These are phyloP conservation scores for Hypoxylon sp. DNA, from an alignment of 2,329 filamentous ascomycete genomes.

Conservation along the genomic window DNA sequence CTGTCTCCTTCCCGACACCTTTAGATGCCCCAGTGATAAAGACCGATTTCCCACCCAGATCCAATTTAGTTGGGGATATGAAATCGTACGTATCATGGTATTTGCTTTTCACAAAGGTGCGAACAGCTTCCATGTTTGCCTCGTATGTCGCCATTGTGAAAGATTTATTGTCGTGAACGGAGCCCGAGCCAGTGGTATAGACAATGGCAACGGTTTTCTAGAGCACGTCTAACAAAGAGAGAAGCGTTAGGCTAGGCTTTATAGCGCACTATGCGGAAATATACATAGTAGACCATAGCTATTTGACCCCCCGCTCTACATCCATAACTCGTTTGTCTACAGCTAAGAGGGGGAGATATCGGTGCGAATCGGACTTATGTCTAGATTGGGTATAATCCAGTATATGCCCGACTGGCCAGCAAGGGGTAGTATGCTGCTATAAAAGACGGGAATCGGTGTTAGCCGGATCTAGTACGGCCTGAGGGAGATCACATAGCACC, in stretches of 20 bases:
- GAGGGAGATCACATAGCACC: too few relatives aligned
- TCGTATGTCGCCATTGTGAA: slow-evolving; percentile 16
- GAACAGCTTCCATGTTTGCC: slow-evolving; percentile 17
- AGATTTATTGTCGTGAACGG: background rate
- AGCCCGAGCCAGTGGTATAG: background rate
- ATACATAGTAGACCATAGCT: background rate
- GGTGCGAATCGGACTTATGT: slow-evolving; percentile 12
- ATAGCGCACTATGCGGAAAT: slow-evolving; percentile 3
- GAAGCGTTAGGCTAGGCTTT: slow-evolving; percentile 2
- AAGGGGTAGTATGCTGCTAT: too few relatives aligned
- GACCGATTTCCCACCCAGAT: slow-evolving; percentile 44
- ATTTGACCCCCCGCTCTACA: background rate
- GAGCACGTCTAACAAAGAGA: too few relatives aligned
- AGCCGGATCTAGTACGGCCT: too few relatives aligned
- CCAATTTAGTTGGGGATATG: slow-evolving; percentile 38
- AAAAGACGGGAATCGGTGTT: too few relatives aligned
- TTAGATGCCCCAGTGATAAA: slow-evolving; percentile 61
- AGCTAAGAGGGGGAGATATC: slow-evolving; percentile 14
- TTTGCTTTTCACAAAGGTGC: slow-evolving; percentile 25
- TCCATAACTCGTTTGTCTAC: background rate
- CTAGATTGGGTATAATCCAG: background rate
- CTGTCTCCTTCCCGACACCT: slow-evolving; percentile 58
- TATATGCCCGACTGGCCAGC: too few relatives aligned
- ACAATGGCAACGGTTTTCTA: background rate
- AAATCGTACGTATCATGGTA: slow-evolving; percentile 47